These are phyloP conservation scores for Boletales sp. DNA, from an alignment of 768 basidiomycete genomes.

Conservation along the genomic window DNA sequence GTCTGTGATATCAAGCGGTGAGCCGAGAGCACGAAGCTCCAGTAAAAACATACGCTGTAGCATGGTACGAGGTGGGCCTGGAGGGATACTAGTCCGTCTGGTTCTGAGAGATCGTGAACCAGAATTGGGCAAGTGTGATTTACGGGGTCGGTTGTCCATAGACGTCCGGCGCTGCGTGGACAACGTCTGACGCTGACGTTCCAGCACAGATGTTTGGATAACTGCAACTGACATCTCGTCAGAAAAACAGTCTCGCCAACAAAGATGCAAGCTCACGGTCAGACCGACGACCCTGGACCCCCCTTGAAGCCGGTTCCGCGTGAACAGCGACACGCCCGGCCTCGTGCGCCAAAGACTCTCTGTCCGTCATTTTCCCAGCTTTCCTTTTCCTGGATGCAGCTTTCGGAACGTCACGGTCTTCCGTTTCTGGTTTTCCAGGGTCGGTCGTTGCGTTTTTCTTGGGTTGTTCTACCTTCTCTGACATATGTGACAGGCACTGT, in stretches of 20 bases:
- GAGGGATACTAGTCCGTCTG: conserved; percentile 22
- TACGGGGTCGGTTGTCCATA: conserved; percentile 24
- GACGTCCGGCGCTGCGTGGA: conserved; percentile 24
- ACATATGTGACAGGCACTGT: conserved; percentile 19
- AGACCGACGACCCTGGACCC: conserved; percentile 25
- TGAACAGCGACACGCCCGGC: conserved; percentile 7
- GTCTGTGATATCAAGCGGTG: conserved; percentile 39
- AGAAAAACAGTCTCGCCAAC: conserved; percentile 1
- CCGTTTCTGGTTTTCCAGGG: conserved; percentile 11
- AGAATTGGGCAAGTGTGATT: conserved; percentile 16
- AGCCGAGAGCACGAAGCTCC: conserved; percentile 1
- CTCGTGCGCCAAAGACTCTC: conserved; percentile 12
- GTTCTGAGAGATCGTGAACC: conserved; percentile 24
- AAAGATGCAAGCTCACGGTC: conserved; percentile 21
- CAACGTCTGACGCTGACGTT: conserved; percentile 23
- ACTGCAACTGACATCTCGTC: conserved; percentile 17
- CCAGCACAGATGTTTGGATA: conserved; percentile 17
- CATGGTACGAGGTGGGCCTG: conserved; percentile 47
- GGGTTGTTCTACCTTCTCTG: conserved; percentile 21
- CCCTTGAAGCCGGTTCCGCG: conserved; percentile 14
- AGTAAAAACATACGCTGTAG: conserved; percentile 54
- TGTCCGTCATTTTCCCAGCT: conserved; percentile 13
- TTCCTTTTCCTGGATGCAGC: conserved; percentile 27
- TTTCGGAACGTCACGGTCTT: conserved; percentile 13
- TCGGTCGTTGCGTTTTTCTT: conserved; percentile 22